Evolutionary conservation across 148 eudicot species (phyloP).

Genomic region (Salicornia ramosissima): DNA sequence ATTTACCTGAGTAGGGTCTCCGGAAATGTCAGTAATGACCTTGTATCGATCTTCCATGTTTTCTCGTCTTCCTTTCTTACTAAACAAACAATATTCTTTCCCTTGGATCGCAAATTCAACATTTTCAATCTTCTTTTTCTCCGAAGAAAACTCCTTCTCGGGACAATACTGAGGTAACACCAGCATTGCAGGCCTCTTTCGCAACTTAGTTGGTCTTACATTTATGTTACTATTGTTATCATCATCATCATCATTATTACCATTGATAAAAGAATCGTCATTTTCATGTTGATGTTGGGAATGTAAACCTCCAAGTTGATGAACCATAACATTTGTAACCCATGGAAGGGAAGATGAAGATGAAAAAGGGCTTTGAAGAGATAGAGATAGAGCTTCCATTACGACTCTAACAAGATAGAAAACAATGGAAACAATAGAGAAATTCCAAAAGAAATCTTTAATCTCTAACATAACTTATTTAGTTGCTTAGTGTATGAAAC

Average conservation of each 20-base stretch:
- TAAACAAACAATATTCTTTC: constrained; percentile 30
- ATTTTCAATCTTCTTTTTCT: constrained; percentile 23
- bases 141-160: constrained; percentile 8
- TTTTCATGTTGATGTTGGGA: neutral
- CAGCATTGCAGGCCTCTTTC: constrained; percentile 38
- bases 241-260: neutral
- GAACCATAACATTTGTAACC: constrained; percentile 15
- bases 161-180: constrained; percentile 34
- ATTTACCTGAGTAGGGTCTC: constrained; percentile 48
- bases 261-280: neutral
- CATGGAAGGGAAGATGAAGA: constrained; percentile 11
- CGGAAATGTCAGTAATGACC: constrained; percentile 31
- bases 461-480: constrained; percentile 13
- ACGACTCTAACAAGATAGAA: neutral
- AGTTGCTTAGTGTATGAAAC: neutral
- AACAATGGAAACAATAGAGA: constrained; percentile 14
- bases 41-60: constrained; percentile 51
- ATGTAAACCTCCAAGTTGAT: constrained; percentile 21
- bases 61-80: constrained; percentile 49
- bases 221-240: neutral
- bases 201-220: constrained; percentile 14
- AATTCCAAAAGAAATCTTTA: constrained; percentile 14
- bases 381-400: constrained; percentile 11
- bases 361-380: constrained; percentile 10
- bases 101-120: constrained; percentile 39